These are phyloP conservation scores for Lenzites betulinus DNA, from an alignment of 768 basidiomycete species.

Conservation along the genomic window DNA sequence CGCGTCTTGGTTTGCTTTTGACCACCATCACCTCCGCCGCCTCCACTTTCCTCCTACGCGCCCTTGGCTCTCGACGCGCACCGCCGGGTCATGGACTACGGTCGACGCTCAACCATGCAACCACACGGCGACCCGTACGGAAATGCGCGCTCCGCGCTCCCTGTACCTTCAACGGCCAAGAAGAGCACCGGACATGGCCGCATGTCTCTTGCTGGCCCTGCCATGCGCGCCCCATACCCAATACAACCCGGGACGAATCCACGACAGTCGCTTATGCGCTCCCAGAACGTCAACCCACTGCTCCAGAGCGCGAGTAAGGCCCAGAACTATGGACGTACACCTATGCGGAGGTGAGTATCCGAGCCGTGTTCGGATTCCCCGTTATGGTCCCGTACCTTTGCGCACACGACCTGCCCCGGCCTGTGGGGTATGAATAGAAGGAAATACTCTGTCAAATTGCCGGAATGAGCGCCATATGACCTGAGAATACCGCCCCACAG, in stretches of 20 bases:
- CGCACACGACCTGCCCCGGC: background rate
- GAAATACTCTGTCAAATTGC: background rate
- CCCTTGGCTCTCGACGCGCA: background rate
- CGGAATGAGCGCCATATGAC: background rate
- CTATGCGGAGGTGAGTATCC: slow-evolving; percentile 61
- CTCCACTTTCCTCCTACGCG: slow-evolving; percentile 1
- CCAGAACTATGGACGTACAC: slow-evolving; percentile 64
- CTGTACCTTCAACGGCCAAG: slow-evolving; percentile 73
- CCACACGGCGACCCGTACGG: slow-evolving; percentile 50
- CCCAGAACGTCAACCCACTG: slow-evolving; percentile 68
- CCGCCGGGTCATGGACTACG: slow-evolving; percentile 40
- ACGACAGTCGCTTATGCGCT: slow-evolving; percentile 67
- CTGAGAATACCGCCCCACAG: background rate
- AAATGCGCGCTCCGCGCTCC: slow-evolving; percentile 63
- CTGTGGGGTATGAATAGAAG: background rate
- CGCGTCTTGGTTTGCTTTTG: slow-evolving; percentile 17
- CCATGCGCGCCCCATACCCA: slow-evolving; percentile 58
- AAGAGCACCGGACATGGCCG: slow-evolving; percentile 56
- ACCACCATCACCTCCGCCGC: slow-evolving; percentile 11
- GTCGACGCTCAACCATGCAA: slow-evolving; percentile 62
- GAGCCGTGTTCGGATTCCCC: background rate
- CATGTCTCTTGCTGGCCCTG: slow-evolving; percentile 77
- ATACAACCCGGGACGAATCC: slow-evolving; percentile 49
- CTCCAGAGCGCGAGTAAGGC: slow-evolving; percentile 70
- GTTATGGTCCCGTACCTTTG: background rate